Evolutionary conservation across 148 eudicot species (phyloP).

Genomic region (Cornus controversa): DNA sequence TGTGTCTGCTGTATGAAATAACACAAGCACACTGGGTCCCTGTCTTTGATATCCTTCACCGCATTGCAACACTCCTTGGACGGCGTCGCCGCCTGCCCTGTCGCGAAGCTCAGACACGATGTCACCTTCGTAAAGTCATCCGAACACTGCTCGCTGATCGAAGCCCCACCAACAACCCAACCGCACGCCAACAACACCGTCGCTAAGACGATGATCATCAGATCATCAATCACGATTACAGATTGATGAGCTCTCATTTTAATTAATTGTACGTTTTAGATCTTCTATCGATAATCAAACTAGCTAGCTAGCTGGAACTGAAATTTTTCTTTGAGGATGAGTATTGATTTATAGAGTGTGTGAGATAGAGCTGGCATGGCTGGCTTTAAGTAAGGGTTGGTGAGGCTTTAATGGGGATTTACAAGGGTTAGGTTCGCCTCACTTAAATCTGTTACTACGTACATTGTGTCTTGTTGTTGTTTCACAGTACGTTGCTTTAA

Average conservation of each 20-base stretch:
- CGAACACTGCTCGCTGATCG: constrained; percentile 30
- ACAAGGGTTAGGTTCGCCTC: background rate
- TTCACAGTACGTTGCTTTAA: background rate
- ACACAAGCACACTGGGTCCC: constrained; percentile 65
- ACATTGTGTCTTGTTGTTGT: background rate
- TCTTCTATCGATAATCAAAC: too few relatives aligned
- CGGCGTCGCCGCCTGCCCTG: constrained; percentile 47
- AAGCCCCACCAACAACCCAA: background rate
- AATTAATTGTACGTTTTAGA: too few relatives aligned
- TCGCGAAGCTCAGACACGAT: constrained; percentile 48
- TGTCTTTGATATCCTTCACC: constrained; percentile 38
- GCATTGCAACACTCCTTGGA: constrained; percentile 49
- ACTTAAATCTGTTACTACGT: background rate
- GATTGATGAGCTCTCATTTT: background rate
- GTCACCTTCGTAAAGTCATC: constrained; percentile 35
- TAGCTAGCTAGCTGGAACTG: too few relatives aligned
- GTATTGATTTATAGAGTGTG: background rate
- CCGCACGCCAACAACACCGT: too few relatives aligned
- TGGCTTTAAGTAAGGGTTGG: background rate
- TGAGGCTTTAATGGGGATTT: background rate
- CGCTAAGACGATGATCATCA: too few relatives aligned
- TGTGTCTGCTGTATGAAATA: constrained; percentile 55
- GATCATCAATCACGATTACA: background rate
- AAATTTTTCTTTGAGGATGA: too few relatives aligned
- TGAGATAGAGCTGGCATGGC: background rate